phyloP scores from a whole-genome alignment of 768 basidiomycete genomes.

The Gymnopilus junonius region DNA sequence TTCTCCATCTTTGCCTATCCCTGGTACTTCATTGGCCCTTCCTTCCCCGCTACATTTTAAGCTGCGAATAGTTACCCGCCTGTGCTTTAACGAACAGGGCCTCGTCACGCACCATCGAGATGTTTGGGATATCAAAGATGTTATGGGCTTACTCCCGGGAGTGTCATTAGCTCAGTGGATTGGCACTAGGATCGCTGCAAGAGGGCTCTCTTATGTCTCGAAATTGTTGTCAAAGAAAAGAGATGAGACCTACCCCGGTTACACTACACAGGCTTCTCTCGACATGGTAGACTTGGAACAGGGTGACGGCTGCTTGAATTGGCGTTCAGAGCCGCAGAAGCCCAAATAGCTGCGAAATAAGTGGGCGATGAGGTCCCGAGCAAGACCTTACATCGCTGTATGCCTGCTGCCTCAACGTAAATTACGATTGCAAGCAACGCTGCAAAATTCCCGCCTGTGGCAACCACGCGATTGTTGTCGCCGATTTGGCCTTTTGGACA shows the following conservation, averaged over 20 bases:
- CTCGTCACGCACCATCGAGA: conserved; percentile 81
- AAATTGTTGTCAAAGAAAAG: conserved; percentile 33
- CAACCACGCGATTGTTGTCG: conserved; percentile 18
- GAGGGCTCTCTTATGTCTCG: conserved; percentile 52
- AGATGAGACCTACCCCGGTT: conserved; percentile 12
- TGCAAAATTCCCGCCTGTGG: conserved; percentile 17
- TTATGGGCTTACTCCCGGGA: conserved; percentile 75
- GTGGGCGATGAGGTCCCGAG: not conserved
- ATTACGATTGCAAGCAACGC: not conserved
- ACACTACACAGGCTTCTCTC: conserved; percentile 15
- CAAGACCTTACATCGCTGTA: conserved; percentile 1
- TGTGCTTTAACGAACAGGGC: conserved; percentile 84
- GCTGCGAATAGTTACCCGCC: conserved; percentile 71
- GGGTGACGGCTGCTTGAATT: conserved; percentile 15
- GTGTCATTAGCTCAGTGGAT: conserved; percentile 72
- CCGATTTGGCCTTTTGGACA: conserved; percentile 13
- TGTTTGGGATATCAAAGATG: conserved; percentile 80
- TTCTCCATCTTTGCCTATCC: conserved; percentile 56
- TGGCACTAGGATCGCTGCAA: conserved; percentile 61
- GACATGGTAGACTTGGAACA: conserved; percentile 22
- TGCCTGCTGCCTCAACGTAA: conserved; percentile 1
- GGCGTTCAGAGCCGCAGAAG: not conserved
- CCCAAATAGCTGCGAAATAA: conserved; percentile 5
- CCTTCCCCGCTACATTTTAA: conserved; percentile 77
- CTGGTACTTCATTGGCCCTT: conserved; percentile 59